Evolutionary conservation across 2,329 filamentous ascomycete species (phyloP), one percentile per base, ranked within the genome.

Genomic region (Cercospora citrullina): DNA sequence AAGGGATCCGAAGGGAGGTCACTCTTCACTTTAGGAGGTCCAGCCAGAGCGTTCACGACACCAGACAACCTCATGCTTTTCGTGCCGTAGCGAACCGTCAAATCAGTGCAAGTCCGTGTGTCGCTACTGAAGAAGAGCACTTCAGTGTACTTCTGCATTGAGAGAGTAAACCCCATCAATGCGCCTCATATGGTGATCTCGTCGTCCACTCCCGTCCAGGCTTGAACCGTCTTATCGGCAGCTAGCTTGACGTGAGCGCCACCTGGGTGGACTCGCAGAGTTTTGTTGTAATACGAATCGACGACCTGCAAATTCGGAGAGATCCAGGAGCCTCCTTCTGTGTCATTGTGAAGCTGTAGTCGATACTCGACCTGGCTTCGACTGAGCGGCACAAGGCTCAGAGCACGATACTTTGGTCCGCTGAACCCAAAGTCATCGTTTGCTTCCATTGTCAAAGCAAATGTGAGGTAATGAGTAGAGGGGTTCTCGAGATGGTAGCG

Each of bases 201-300:
- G 23, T 55, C 14, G 10, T 55, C 26, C 48, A 26, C 39, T 14
- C 51, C 61, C 18, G 64, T 31, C 65, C 68, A 67, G 5, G 66
- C 65, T 48, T 33, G 26, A 14, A 69, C 59, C 33, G 63, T 60
- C 58, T 84, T 86, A 77, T 86, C 87, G 68, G 87, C 86, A 67
- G 77, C 69, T 75, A 78, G 69, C 80, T 81, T 79, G 84, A 90
- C 23, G 89, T 91, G 76, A 90, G 91, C 90, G 73, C 92, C 91
- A 0, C 91, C 94, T 2, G 92, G 89, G 68, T 93, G 87, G 26
- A 97, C 89, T 70, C 90, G 89, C 69, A 98, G 79, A 51, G 91
- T 89, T 84, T 97, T 97, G 78, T 96, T 93, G 80, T 97, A 98
- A 75, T 97, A 96, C 74, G 91, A 90, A 82, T 97, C 94, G 69